phyloP scores from a whole-genome alignment of 208 protist species.

The Trypanosoma platydactyli region DNA sequence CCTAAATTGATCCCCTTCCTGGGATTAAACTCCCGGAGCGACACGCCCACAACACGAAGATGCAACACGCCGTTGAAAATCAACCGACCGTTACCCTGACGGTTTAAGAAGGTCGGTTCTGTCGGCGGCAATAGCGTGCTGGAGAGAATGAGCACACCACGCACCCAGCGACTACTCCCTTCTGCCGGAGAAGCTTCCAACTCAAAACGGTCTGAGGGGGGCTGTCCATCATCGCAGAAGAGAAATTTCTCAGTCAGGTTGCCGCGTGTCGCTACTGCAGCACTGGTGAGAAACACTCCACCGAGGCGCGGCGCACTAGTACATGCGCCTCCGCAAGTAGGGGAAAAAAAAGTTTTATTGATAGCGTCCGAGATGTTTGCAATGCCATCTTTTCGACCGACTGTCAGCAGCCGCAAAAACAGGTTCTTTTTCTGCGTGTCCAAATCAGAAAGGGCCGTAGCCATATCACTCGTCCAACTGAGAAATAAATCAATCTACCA shows the following conservation, averaged over 20 bases:
- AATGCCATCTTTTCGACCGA: conserved; percentile 6
- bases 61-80: conserved; percentile 4
- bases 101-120: conserved; percentile 17
- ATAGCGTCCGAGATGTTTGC: conserved; percentile 11
- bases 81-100: conserved; percentile 9
- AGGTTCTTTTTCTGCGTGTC: conserved; percentile 1
- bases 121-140: conserved; percentile 9
- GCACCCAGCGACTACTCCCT: conserved; percentile 24
- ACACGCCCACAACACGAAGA: conserved; percentile 23
- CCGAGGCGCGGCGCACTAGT: conserved; percentile 5
- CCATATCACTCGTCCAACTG: too few relatives aligned
- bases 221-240: conserved; percentile 9
- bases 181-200: neutral
- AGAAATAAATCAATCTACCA: neutral
- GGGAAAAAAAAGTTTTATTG: conserved; percentile 7
- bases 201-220: neutral
- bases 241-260: conserved; percentile 32
- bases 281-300: conserved; percentile 28
- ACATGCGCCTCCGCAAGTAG: neutral
- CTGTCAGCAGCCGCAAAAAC: conserved; percentile 4
- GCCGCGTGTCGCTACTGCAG: conserved; percentile 17
- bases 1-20: neutral
- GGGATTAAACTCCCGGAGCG: conserved; percentile 20
- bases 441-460: neutral
- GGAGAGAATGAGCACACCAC: conserved; percentile 29